These are phyloP conservation scores for Phytopythium ostracodes DNA, from an alignment of 352 stramenopile genomes.

Conservation along the genomic window DNA sequence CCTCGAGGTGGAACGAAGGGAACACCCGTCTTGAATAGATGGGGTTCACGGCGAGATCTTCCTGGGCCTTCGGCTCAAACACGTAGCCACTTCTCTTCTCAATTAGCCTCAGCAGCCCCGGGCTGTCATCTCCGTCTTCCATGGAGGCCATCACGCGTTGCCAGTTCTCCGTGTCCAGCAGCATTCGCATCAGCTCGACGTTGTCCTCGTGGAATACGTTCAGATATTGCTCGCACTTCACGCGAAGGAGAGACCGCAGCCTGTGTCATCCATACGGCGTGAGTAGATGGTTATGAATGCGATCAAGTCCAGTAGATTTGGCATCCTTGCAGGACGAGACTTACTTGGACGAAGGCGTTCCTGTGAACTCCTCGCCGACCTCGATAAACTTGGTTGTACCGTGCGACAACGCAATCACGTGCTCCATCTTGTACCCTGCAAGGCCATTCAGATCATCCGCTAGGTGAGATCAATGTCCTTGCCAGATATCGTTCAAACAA, in stretches of 20 bases:
- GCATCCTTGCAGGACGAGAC: slow-evolving; percentile 2
- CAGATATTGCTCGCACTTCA: slow-evolving; percentile 84
- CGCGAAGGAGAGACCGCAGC: slow-evolving; percentile 54
- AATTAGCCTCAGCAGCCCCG: slow-evolving; percentile 53
- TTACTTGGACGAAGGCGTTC: slow-evolving; percentile 62
- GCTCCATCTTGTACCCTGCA: slow-evolving; percentile 83
- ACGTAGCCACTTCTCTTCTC: slow-evolving; percentile 76
- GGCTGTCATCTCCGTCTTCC: slow-evolving; percentile 39
- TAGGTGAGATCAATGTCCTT: background rate
- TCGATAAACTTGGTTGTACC: slow-evolving; percentile 72
- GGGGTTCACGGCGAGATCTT: slow-evolving; percentile 35
- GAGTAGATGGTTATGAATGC: background rate
- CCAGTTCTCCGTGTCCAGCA: slow-evolving; percentile 85
- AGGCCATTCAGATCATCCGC: background rate
- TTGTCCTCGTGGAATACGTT: slow-evolving; percentile 80
- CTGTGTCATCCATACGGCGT: slow-evolving; percentile 19
- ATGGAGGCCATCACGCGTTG: slow-evolving; percentile 55
- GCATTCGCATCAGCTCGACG: slow-evolving; percentile 76
- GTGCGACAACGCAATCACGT: slow-evolving; percentile 80
- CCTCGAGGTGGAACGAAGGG: slow-evolving; percentile 47
- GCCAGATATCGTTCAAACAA: background rate
- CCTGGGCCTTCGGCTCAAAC: slow-evolving; percentile 45
- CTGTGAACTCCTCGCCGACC: slow-evolving; percentile 85
- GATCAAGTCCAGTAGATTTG: background rate
- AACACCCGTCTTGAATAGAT: slow-evolving; percentile 74